Percentiles rank a stretch among this genome's conserved stretches.
phyloP scores from a whole-genome alignment of 352 stramenopile species.

The Phytophthora tentaculata region DNA sequence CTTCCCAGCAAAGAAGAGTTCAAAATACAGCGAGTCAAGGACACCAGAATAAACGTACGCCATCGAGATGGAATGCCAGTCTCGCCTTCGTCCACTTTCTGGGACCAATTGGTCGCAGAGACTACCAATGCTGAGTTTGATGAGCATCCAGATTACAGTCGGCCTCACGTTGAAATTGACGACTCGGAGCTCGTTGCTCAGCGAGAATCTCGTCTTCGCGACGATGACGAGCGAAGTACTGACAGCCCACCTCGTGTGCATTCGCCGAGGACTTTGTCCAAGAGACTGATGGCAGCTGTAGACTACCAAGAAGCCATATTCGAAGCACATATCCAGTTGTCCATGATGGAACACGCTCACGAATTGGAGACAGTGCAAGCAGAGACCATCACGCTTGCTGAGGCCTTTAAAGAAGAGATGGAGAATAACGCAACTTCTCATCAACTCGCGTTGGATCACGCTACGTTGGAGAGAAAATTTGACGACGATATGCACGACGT shows the following conservation, averaged over 20 bases:
- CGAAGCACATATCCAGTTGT: constrained; percentile 64
- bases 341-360: constrained; percentile 64
- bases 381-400: constrained; percentile 57
- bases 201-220: constrained; percentile 19
- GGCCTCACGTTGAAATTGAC: constrained; percentile 23
- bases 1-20: not conserved
- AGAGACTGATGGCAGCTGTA: constrained; percentile 60
- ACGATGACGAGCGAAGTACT: constrained; percentile 17
- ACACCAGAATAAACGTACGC: not conserved
- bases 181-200: constrained; percentile 32
- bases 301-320: constrained; percentile 75
- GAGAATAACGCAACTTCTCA: constrained; percentile 49
- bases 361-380: constrained; percentile 57
- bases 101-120: constrained; percentile 36
- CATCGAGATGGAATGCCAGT: constrained; percentile 2
- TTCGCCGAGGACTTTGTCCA: constrained; percentile 58
- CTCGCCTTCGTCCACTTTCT: constrained; percentile 35
- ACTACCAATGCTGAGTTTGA: too few species aligned
- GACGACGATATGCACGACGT: constrained; percentile 55
- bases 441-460: constrained; percentile 59
- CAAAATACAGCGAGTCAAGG: not conserved
- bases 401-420: constrained; percentile 77
- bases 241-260: constrained; percentile 29
- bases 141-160: too few species aligned
- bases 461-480: constrained; percentile 52